Percentiles rank a stretch among this genome's conserved stretches.
phyloP scores from a whole-genome alignment of 2,329 filamentous ascomycete genomes.

The Sarocladium brachiariae region DNA sequence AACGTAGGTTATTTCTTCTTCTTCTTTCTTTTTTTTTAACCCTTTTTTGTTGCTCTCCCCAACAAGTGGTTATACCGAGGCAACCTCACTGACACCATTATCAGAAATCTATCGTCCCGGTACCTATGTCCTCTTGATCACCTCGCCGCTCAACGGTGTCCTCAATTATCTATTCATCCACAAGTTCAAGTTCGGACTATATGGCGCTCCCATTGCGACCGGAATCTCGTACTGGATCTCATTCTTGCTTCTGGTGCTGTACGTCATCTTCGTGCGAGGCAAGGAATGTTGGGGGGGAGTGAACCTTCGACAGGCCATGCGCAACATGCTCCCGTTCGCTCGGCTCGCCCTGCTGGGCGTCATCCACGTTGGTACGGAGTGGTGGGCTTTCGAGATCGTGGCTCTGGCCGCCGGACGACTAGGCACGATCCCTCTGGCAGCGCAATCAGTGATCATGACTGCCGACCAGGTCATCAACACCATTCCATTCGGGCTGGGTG shows the following conservation, averaged over 20 bases:
- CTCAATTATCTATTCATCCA: constrained; percentile 80
- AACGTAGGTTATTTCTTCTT: constrained; percentile 39
- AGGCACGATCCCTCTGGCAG: constrained; percentile 71
- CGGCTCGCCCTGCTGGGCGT: constrained; percentile 70
- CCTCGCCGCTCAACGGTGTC: constrained; percentile 71
- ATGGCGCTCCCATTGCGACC: constrained; percentile 75
- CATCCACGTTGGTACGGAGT: constrained; percentile 81
- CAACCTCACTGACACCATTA: too few species aligned
- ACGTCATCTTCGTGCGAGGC: constrained; percentile 63
- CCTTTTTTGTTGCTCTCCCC: too few species aligned
- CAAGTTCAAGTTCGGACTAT: constrained; percentile 60
- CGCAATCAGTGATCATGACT: constrained; percentile 86
- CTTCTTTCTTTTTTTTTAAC: too few species aligned
- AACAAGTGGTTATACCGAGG: too few species aligned
- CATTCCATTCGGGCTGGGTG: constrained; percentile 79
- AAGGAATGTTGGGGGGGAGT: constrained; percentile 75
- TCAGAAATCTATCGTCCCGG: constrained; percentile 66
- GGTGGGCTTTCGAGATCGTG: constrained; percentile 93
- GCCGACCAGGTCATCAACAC: constrained; percentile 80
- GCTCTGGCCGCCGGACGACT: constrained; percentile 74
- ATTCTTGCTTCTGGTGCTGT: constrained; percentile 68
- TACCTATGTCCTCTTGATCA: constrained; percentile 75
- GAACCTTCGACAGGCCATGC: constrained; percentile 53
- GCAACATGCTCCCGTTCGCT: constrained; percentile 64
- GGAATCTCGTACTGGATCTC: constrained; percentile 83